Percentiles rank a stretch among this genome's conserved stretches.
phyloP scores from a whole-genome alignment of 2,329 filamentous ascomycete genomes.

The Myriosclerotinia scirpicola region DNA sequence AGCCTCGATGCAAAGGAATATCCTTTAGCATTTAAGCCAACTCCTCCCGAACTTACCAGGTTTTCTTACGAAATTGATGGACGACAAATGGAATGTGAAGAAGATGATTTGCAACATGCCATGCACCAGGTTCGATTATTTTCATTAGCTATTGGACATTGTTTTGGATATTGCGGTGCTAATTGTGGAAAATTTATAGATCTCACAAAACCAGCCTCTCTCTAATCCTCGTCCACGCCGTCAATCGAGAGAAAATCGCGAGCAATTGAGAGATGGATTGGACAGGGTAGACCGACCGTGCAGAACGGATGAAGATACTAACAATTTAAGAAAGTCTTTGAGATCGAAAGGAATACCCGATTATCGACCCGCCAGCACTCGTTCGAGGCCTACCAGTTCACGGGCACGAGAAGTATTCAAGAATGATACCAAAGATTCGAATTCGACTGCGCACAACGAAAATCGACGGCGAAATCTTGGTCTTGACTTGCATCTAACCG shows the following conservation, averaged over 20 bases:
- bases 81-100: constrained; percentile 37
- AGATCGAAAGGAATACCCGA: constrained; percentile 3
- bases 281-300: constrained; percentile 9
- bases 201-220: neutral
- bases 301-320: neutral
- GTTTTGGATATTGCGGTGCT: neutral
- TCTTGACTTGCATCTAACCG: constrained; percentile 32
- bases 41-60: constrained; percentile 73
- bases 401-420: neutral
- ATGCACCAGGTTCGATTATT: constrained; percentile 24
- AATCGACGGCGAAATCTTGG: constrained; percentile 28
- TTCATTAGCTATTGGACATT: neutral
- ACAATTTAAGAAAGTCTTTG: constrained; percentile 6
- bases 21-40: constrained; percentile 79
- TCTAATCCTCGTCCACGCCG: neutral
- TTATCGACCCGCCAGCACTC: neutral
- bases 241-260: constrained; percentile 5
- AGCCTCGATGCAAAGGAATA: constrained; percentile 86
- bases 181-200: constrained; percentile 7
- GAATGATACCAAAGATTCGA: constrained; percentile 26
- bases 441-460: constrained; percentile 18
- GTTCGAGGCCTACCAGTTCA: constrained; percentile 7
- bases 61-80: constrained; percentile 73
- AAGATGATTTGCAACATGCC: constrained; percentile 19
- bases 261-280: constrained; percentile 2